Conservation (phyloP, 148 eudicot genomes). For the Camellia japonica region DNA sequence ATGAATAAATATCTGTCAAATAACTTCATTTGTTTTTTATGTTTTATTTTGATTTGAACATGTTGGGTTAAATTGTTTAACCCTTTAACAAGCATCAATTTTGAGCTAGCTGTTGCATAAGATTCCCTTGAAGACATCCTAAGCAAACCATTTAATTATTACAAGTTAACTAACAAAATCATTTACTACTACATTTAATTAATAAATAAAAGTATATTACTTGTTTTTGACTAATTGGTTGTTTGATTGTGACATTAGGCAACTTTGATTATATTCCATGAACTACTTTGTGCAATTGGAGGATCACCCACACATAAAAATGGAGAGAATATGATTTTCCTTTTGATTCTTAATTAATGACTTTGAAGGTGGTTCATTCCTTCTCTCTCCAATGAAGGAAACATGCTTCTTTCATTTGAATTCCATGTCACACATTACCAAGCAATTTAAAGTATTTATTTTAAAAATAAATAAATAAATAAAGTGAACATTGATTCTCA, state of each 20-base stretch:
- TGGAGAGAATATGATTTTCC: background rate
- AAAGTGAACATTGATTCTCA: background rate
- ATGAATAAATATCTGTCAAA: too few relatives aligned
- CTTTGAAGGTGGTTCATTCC: background rate
- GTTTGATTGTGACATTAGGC: slow-evolving; percentile 1
- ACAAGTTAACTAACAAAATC: too few relatives aligned
- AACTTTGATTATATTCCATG: background rate
- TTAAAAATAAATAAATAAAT: background rate
- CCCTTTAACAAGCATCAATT: background rate
- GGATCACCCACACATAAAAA: too few relatives aligned
- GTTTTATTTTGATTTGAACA: too few relatives aligned
- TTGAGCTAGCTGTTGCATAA: background rate
- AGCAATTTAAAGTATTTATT: background rate
- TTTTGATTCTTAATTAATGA: background rate
- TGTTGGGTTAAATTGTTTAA: background rate
- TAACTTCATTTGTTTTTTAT: too few relatives aligned
- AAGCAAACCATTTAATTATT: background rate
- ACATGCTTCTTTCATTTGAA: background rate
- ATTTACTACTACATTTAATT: too few relatives aligned
- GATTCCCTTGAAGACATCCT: background rate
- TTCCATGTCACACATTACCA: background rate
- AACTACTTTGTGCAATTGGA: background rate
- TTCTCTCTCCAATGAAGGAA: background rate
- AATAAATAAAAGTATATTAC: background rate
- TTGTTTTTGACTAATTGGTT: background rate